A percentile compares a stretch with the other conserved stretches of the same genome.
phyloP scores from a whole-genome alignment of 2,329 filamentous ascomycete genomes.

The Dichotomopilus funicola region DNA sequence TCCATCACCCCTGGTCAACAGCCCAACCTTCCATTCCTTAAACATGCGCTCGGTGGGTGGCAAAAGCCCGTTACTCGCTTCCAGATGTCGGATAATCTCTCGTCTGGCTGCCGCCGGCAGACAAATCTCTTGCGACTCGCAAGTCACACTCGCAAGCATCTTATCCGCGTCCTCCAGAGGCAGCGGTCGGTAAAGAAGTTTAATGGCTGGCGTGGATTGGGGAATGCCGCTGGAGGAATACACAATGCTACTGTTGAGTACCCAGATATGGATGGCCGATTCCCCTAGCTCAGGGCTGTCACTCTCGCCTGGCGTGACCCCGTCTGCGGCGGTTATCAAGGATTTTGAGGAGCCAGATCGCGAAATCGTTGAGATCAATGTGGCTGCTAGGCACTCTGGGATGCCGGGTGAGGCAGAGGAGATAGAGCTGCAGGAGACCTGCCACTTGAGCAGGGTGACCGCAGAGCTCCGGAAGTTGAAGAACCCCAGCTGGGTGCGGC shows the following conservation, averaged over 20 bases:
- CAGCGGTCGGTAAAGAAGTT: constrained; percentile 46
- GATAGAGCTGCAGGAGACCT: constrained; percentile 37
- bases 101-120: constrained; percentile 47
- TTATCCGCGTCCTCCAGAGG: constrained; percentile 38
- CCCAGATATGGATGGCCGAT: constrained; percentile 44
- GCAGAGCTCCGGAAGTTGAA: constrained; percentile 40
- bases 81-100: constrained; percentile 39
- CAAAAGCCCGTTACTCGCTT: constrained; percentile 43
- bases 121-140: constrained; percentile 52
- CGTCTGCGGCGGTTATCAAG: constrained; percentile 39
- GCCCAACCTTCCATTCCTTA: constrained; percentile 60
- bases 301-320: background rate
- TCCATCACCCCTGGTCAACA: constrained; percentile 47
- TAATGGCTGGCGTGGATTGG: constrained; percentile 36
- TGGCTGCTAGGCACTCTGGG: constrained; percentile 46
- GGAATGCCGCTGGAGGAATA: constrained; percentile 39
- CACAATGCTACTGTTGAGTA: constrained; percentile 49
- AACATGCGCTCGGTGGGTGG: constrained; percentile 52
- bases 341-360: constrained; percentile 54
- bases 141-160: constrained; percentile 45
- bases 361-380: constrained; percentile 46
- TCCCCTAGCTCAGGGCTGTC: background rate
- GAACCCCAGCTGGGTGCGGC: constrained; percentile 41
- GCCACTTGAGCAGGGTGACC: constrained; percentile 53
- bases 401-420: constrained; percentile 32